These are phyloP conservation scores for Euryodendron excelsum DNA, from an alignment of 148 eudicot species.

Conservation along the genomic window DNA sequence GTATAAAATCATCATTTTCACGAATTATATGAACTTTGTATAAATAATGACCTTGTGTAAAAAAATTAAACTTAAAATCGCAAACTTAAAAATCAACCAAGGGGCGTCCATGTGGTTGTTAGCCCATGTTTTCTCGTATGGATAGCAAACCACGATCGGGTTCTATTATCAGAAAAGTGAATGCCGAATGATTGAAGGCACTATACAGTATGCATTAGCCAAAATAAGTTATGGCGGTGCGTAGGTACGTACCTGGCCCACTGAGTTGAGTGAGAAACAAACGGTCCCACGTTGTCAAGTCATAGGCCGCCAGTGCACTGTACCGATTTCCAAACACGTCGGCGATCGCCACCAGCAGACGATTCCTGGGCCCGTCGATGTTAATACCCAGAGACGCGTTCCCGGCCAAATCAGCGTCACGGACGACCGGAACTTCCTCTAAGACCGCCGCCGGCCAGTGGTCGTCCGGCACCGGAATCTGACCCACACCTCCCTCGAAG, in stretches of 20 bases:
- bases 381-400: conserved; percentile 62
- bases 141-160: too few relatives aligned
- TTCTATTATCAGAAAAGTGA: too few relatives aligned
- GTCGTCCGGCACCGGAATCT: conserved; percentile 37
- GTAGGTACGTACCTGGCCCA: conserved; percentile 54
- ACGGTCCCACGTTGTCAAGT: conserved; percentile 61
- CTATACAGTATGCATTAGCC: too few relatives aligned
- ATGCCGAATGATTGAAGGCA: too few relatives aligned
- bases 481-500: conserved; percentile 72
- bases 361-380: conserved; percentile 60
- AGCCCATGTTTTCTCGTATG: too few relatives aligned
- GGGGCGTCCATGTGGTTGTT: too few relatives aligned
- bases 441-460: conserved; percentile 10
- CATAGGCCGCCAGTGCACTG: conserved; percentile 80
- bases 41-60: too few relatives aligned
- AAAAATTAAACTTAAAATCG: too few relatives aligned
- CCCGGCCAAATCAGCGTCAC: conserved; percentile 50
- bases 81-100: too few relatives aligned
- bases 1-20: too few relatives aligned
- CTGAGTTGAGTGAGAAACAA: conserved; percentile 68
- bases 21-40: too few relatives aligned
- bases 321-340: conserved; percentile 61
- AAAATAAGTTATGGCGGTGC: too few relatives aligned
- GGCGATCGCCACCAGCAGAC: conserved; percentile 57
- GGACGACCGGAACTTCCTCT: conserved; percentile 51